Evolutionary conservation across 2,329 filamentous ascomycete genomes (phyloP), one percentile per base, ranked within the genome.

Genomic region (Diaporthe aspalathi): DNA sequence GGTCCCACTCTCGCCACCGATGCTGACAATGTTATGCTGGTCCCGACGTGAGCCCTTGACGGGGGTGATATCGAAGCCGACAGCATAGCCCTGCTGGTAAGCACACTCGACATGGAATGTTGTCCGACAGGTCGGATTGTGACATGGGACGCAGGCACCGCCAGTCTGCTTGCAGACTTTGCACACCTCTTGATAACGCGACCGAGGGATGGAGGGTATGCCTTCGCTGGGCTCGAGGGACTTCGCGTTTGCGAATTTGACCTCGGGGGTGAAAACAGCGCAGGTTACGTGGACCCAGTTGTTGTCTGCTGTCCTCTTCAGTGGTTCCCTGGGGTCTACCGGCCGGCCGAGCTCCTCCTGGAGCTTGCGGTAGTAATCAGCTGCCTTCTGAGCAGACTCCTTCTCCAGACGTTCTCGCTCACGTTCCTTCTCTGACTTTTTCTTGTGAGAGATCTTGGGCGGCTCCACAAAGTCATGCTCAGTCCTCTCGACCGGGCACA

Each of bases 241-340:
- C 77, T 91, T 91, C 22, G 94, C 92, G 76, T 93, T 93, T 73
- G 93, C 95, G 80, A 98, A 99, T 78, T 95, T 96, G 77, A 97
- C 92, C 81, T 99, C 96, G 0, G 94, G 91, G 14, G 93, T 95
- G 91, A 94, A 98, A 22, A 97, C 86, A 1, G 96, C 95, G 78
- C 96, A 99, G 47, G 92, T 92, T 35, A 98, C 94, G 79, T 99
- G 96, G 20, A 98, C 94, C 96, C 96, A 99, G 78, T 98, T 98
- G 83, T 98, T 98, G 79, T 97, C 94, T 5, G 93, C 93, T 0
- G 96, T 99, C 62, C 94, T 90, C 83, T 99, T 99, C 74, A 99
- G 85, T 4, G 96, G 92, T 79, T 98, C 96, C 60, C 96, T 90
- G 32, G 96, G 96, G 74, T 94, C 89, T 45, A 92, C 82, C 1